A percentile compares a stretch with the other conserved stretches of the same genome.
Evolutionary conservation across 2,329 filamentous ascomycete genomes (phyloP).

Genomic region (Fonsecaea multimorphosa): DNA sequence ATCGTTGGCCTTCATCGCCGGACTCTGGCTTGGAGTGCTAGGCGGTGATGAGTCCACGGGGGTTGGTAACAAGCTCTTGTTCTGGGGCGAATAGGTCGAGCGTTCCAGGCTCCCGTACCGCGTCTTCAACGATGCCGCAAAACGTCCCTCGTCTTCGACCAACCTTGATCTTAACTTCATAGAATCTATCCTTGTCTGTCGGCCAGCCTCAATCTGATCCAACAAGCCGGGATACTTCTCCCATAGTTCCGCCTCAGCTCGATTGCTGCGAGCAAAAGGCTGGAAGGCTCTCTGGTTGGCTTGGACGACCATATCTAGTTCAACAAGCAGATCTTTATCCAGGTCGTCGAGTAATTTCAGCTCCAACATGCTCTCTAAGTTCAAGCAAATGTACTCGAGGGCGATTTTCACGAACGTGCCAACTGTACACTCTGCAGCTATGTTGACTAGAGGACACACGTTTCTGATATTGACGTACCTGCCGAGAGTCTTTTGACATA

Average conservation of each 20-base stretch:
- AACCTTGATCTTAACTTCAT: slow-evolving; percentile 71
- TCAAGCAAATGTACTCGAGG: slow-evolving; percentile 88
- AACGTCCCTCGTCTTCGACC: slow-evolving; percentile 68
- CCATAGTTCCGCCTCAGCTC: slow-evolving; percentile 63
- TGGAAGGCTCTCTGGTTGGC: slow-evolving; percentile 80
- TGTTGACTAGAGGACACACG: slow-evolving; percentile 82
- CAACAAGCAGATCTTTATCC: slow-evolving; percentile 78
- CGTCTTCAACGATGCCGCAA: slow-evolving; percentile 65
- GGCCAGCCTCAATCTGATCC: slow-evolving; percentile 49
- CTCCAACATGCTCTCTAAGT: slow-evolving; percentile 89
- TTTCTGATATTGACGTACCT: slow-evolving; percentile 69
- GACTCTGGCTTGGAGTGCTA: slow-evolving; percentile 54
- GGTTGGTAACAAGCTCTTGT: slow-evolving; percentile 18
- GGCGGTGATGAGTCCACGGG: slow-evolving; percentile 21
- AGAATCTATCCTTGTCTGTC: slow-evolving; percentile 72
- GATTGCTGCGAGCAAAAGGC: slow-evolving; percentile 77
- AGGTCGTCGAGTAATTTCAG: slow-evolving; percentile 77
- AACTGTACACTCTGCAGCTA: slow-evolving; percentile 81
- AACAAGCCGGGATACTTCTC: slow-evolving; percentile 55
- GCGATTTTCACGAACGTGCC: slow-evolving; percentile 85
- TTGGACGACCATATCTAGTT: slow-evolving; percentile 80
- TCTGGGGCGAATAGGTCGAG: slow-evolving; percentile 24
- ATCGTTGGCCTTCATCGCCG: slow-evolving; percentile 66
- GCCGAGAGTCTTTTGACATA: slow-evolving; percentile 84
- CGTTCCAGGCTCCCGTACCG: slow-evolving; percentile 72